These are phyloP conservation scores for Thelonectria olida DNA, from an alignment of 2,329 filamentous ascomycete species.

Conservation along the genomic window DNA sequence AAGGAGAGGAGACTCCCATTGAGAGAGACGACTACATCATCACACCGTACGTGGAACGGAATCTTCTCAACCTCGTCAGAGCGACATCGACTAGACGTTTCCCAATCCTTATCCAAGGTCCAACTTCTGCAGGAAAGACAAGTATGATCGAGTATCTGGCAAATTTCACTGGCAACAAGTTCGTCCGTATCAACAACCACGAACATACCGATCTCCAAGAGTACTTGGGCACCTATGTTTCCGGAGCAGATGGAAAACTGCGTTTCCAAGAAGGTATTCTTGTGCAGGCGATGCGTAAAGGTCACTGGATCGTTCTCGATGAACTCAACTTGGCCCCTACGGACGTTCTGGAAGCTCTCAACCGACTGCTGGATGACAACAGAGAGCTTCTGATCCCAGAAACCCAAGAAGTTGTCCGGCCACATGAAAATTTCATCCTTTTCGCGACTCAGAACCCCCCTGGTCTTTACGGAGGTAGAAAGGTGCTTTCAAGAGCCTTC, in stretches of 20 bases:
- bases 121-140: constrained; percentile 96
- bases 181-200: constrained; percentile 99
- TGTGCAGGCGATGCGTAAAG: constrained; percentile 89
- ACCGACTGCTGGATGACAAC: constrained; percentile 95
- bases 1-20: constrained; percentile 71
- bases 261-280: constrained; percentile 93
- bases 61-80: constrained; percentile 91
- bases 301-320: constrained; percentile 98
- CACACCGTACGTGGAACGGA: constrained; percentile 93
- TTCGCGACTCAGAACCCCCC: constrained; percentile 98
- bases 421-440: constrained; percentile 95
- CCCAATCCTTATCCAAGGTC: constrained; percentile 94
- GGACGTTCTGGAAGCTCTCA: constrained; percentile 95
- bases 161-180: constrained; percentile 95
- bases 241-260: constrained; percentile 83
- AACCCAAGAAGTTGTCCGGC: constrained; percentile 91
- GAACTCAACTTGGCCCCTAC: constrained; percentile 97
- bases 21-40: constrained; percentile 93
- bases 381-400: constrained; percentile 95
- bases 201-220: constrained; percentile 98
- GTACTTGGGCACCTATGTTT: constrained; percentile 94
- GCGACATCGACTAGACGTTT: constrained; percentile 92
- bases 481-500: constrained; percentile 92
- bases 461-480: constrained; percentile 93
- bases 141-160: constrained; percentile 99